These are phyloP conservation scores for Cephalotrichum gorgonifer DNA, from an alignment of 2,329 filamentous ascomycete species.

Conservation along the genomic window DNA sequence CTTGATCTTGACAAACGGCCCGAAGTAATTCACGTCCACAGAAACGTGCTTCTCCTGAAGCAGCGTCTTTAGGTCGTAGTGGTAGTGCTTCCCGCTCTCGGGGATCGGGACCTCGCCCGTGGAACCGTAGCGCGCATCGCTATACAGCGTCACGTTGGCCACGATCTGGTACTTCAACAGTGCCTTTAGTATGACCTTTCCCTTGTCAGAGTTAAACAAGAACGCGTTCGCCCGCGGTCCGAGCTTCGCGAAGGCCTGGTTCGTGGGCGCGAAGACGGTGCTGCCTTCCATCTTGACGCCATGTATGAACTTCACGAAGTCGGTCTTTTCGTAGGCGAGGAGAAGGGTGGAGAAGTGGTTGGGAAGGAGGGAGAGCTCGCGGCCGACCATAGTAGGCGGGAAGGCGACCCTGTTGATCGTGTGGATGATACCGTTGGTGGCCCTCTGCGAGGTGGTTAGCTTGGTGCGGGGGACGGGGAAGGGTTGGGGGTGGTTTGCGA, in stretches of 20 bases:
- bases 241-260: slow-evolving; percentile 68
- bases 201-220: slow-evolving; percentile 66
- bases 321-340: slow-evolving; percentile 64
- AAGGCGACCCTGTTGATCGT: slow-evolving; percentile 65
- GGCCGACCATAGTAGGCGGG: slow-evolving; percentile 56
- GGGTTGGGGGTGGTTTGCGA: neutral
- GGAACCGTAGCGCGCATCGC: slow-evolving; percentile 63
- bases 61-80: slow-evolving; percentile 64
- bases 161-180: slow-evolving; percentile 73
- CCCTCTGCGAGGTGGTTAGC: slow-evolving; percentile 33
- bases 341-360: slow-evolving; percentile 68
- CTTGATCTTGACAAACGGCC: slow-evolving; percentile 59
- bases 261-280: slow-evolving; percentile 74
- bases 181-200: slow-evolving; percentile 65
- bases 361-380: slow-evolving; percentile 54
- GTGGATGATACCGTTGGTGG: slow-evolving; percentile 74
- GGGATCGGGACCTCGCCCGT: slow-evolving; percentile 17
- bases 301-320: slow-evolving; percentile 52
- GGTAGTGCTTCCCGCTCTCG: slow-evolving; percentile 22
- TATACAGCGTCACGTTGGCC: slow-evolving; percentile 67
- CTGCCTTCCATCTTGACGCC: slow-evolving; percentile 46
- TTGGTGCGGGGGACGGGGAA: neutral
- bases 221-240: slow-evolving; percentile 69
- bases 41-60: slow-evolving; percentile 55
- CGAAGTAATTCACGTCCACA: slow-evolving; percentile 60